phyloP scores from a whole-genome alignment of 202 grass and related monocot genomes.

The Saccharum hybrid region DNA sequence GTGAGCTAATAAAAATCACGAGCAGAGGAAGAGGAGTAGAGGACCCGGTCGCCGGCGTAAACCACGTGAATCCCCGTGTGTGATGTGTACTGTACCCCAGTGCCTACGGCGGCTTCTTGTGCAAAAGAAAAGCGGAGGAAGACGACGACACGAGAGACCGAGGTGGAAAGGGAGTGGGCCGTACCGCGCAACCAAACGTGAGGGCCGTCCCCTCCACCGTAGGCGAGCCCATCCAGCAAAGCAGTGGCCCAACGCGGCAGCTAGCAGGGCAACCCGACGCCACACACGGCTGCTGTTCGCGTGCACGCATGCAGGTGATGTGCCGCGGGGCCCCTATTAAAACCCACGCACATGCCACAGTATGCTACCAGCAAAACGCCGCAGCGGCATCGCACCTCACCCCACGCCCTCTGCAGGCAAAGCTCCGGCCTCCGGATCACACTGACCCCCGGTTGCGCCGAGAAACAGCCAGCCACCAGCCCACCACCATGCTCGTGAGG shows the following conservation, averaged over 20 bases:
- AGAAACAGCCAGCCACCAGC: too few relatives aligned
- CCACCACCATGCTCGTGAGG: constrained; percentile 59
- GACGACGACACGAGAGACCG: too few relatives aligned
- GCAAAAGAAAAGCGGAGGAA: background rate
- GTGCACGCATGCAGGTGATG: background rate
- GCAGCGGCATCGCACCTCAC: background rate
- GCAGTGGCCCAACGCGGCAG: background rate
- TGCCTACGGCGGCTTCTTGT: background rate
- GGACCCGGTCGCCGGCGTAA: background rate
- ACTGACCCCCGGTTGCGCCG: background rate
- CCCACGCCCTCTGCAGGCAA: too few relatives aligned
- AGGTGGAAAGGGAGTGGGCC: too few relatives aligned
- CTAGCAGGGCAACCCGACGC: background rate
- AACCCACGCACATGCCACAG: constrained; percentile 1
- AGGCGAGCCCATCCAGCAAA: constrained; percentile 15
- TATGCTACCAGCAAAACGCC: background rate
- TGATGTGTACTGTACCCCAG: background rate
- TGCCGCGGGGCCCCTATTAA: background rate
- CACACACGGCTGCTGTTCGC: background rate
- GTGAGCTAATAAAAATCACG: background rate
- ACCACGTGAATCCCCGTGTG: background rate
- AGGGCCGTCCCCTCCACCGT: background rate
- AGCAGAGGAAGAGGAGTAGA: background rate
- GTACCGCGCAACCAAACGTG: too few relatives aligned
- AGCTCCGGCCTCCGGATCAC: background rate